Evolutionary conservation across 768 basidiomycete species (phyloP).

Genomic region (Lactarius quietus): DNA sequence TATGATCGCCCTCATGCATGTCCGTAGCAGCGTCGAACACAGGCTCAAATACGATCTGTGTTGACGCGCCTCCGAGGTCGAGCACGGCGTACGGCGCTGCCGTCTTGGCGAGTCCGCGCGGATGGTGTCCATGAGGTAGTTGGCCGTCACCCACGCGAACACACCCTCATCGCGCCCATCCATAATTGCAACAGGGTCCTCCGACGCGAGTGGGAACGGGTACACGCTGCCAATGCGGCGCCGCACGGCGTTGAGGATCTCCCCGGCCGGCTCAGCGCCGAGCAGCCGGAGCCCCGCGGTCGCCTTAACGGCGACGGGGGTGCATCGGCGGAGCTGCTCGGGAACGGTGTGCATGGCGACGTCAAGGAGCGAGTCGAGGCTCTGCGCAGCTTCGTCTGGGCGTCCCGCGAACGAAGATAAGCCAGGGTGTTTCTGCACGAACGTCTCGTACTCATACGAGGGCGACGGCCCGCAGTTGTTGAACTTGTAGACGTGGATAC

Average conservation of each 20-base stretch:
- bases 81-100: slow-evolving; percentile 80
- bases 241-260: slow-evolving; percentile 74
- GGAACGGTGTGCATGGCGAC: slow-evolving; percentile 82
- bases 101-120: slow-evolving; percentile 46
- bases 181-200: slow-evolving; percentile 81
- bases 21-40: slow-evolving; percentile 44
- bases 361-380: slow-evolving; percentile 74
- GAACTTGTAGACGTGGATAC: slow-evolving; percentile 99
- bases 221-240: slow-evolving; percentile 52
- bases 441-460: slow-evolving; percentile 88
- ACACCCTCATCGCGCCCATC: slow-evolving; percentile 96
- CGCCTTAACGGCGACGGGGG: slow-evolving; percentile 89
- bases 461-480: slow-evolving; percentile 79
- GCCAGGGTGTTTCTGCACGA: slow-evolving; percentile 78
- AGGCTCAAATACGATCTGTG: slow-evolving; percentile 97
- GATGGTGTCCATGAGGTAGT: slow-evolving; percentile 82
- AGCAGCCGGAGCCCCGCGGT: slow-evolving; percentile 84
- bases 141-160: slow-evolving; percentile 98
- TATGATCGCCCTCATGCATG: slow-evolving; percentile 83
- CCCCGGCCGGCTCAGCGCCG: slow-evolving; percentile 54
- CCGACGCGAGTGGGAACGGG: slow-evolving; percentile 61
- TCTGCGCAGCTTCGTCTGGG: slow-evolving; percentile 70
- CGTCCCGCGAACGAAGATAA: slow-evolving; percentile 58
- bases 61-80: slow-evolving; percentile 95
- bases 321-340: slow-evolving; percentile 56